phyloP scores from a whole-genome alignment of 805 yeast genomes.

The Suhomyces sp. region DNA sequence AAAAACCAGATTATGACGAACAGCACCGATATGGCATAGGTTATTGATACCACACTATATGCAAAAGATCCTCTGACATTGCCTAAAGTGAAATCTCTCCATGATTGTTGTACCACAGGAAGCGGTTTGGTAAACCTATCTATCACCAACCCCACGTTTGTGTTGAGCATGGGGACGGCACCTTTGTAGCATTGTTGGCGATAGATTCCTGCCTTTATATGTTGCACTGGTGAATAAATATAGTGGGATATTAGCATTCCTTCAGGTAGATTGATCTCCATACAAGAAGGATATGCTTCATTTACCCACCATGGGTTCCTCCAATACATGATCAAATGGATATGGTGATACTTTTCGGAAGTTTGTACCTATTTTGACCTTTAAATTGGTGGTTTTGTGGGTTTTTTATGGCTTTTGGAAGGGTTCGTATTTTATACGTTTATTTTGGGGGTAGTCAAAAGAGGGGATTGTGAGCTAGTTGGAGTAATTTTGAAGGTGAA shows the following conservation, averaged over 20 bases:
- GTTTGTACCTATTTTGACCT: too few relatives aligned
- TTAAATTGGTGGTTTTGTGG: too few relatives aligned
- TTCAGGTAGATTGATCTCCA: slow-evolving; percentile 25
- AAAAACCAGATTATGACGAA: slow-evolving; percentile 63
- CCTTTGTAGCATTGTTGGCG: slow-evolving; percentile 33
- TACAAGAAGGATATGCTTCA: slow-evolving; percentile 31
- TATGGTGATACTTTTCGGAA: too few relatives aligned
- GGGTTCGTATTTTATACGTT: too few relatives aligned
- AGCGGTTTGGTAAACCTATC: slow-evolving; percentile 29
- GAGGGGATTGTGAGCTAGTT: too few relatives aligned
- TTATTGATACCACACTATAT: slow-evolving; percentile 59
- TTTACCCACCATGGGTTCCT: slow-evolving; percentile 21
- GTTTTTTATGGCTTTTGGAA: too few relatives aligned
- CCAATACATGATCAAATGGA: slow-evolving; percentile 33
- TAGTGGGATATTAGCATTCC: slow-evolving; percentile 36
- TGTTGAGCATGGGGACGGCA: slow-evolving; percentile 37
- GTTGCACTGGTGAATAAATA: slow-evolving; percentile 19
- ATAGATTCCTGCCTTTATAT: slow-evolving; percentile 24
- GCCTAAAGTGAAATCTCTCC: slow-evolving; percentile 44
- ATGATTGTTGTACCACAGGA: slow-evolving; percentile 47
- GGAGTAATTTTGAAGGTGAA: too few relatives aligned
- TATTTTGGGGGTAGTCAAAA: too few relatives aligned
- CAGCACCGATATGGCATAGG: slow-evolving; percentile 62
- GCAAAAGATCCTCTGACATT: slow-evolving; percentile 45
- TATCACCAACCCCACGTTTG: slow-evolving; percentile 34